Conservation (phyloP, 129 eudicot species). For the Tanacetum coccineum region DNA sequence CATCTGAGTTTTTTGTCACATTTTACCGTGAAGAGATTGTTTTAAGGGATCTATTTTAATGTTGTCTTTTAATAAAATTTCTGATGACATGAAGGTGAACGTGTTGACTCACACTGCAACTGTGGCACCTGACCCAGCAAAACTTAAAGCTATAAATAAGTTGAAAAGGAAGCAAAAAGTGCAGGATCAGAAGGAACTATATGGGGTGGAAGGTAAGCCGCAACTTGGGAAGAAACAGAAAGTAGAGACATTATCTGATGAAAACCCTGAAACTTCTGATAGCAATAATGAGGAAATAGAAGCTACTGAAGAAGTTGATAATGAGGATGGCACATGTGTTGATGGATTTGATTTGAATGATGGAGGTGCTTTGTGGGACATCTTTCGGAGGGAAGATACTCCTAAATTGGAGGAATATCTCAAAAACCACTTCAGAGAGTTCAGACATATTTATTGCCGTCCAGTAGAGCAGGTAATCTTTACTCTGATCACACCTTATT, state of each 20-base stretch:
- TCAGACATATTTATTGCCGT: constrained; percentile 40
- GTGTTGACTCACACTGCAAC: constrained; percentile 52
- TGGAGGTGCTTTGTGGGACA: constrained; percentile 76
- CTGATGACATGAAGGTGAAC: constrained; percentile 44
- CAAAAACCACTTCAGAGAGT: constrained; percentile 49
- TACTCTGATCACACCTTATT: not conserved
- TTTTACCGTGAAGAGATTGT: too few relatives aligned
- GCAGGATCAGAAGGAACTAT: constrained; percentile 45
- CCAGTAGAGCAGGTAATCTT: constrained; percentile 46
- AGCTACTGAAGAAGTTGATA: not conserved
- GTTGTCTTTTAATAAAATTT: not conserved
- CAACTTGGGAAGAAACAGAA: not conserved
- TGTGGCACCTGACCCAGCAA: not conserved
- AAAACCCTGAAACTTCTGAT: too few relatives aligned
- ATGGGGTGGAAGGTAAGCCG: not conserved
- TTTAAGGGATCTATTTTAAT: too few relatives aligned
- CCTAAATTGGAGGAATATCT: constrained; percentile 60
- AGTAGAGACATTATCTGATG: too few relatives aligned
- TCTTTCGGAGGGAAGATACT: constrained; percentile 63
- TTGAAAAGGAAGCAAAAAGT: constrained; percentile 33
- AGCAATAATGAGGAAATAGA: not conserved
- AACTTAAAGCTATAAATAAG: constrained; percentile 6
- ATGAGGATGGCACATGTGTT: not conserved
- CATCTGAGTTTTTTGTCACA: too few relatives aligned
- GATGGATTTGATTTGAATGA: constrained; percentile 24